A percentile compares a stretch with the other conserved stretches of the same genome.
Evolutionary conservation across 805 yeast species (phyloP).

Genomic region (Kodamaea kakaduensis): DNA sequence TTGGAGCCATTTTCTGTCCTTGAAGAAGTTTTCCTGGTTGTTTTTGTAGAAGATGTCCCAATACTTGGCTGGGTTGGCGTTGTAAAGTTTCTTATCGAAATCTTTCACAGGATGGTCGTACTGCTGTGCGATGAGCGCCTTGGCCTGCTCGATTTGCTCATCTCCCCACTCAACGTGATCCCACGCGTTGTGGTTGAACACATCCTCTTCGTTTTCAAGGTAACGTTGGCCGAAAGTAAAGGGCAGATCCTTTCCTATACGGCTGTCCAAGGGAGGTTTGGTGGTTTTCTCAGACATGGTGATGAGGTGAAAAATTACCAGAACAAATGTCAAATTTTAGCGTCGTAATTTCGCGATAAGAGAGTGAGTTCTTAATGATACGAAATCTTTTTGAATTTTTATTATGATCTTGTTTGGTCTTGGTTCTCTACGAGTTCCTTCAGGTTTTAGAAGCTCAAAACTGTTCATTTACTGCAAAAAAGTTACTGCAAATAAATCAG

Average conservation of each 20-base stretch:
- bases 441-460: too few relatives aligned
- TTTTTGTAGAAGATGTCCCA: constrained; percentile 95
- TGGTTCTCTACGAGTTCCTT: too few relatives aligned
- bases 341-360: too few relatives aligned
- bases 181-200: constrained; percentile 92
- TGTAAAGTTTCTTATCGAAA: constrained; percentile 73
- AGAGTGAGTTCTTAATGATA: too few relatives aligned
- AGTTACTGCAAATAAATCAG: too few relatives aligned
- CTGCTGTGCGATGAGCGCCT: constrained; percentile 69
- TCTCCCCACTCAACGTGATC: constrained; percentile 98
- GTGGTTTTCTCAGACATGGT: constrained; percentile 15
- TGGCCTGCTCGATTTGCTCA: constrained; percentile 74
- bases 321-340: too few relatives aligned
- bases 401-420: too few relatives aligned
- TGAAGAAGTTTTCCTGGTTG: constrained; percentile 90
- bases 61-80: constrained; percentile 83
- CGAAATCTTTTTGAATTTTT: too few relatives aligned
- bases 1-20: constrained; percentile 93
- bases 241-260: constrained; percentile 83
- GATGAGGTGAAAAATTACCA: too few relatives aligned
- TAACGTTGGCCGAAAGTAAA: constrained; percentile 88
- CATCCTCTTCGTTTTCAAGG: constrained; percentile 68
- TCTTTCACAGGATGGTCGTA: constrained; percentile 81
- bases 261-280: constrained; percentile 49
- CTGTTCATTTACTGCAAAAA: too few relatives aligned